Conservation (phyloP, 331 rosid species). For the Telfairia occidentalis region DNA sequence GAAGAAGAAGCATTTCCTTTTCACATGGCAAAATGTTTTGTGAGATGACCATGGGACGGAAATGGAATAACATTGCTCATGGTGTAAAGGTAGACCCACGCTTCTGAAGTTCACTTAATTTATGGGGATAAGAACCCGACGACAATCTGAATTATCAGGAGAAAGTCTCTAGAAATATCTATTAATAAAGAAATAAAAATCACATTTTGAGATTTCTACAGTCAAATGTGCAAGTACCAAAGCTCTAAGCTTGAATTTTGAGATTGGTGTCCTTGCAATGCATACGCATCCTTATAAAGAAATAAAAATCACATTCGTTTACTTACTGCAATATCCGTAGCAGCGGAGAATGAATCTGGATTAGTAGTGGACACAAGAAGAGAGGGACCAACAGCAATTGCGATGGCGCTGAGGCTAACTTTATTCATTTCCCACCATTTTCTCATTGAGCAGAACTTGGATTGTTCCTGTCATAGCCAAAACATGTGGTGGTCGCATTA, state of each 20-base stretch:
- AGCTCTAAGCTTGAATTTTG: neutral
- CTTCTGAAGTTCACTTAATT: neutral
- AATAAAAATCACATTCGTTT: too few relatives aligned
- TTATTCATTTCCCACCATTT: constrained; percentile 49
- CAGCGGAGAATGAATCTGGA: constrained; percentile 55
- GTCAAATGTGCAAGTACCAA: neutral
- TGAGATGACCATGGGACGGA: neutral
- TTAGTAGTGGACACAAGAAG: constrained; percentile 37
- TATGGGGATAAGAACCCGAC: neutral
- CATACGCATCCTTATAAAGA: too few relatives aligned
- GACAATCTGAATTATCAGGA: neutral
- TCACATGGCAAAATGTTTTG: neutral
- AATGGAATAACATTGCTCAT: neutral
- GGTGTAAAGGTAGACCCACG: neutral
- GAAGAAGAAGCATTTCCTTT: neutral
- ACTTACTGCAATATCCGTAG: constrained; percentile 40
- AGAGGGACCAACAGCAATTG: constrained; percentile 51
- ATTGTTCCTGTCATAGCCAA: constrained; percentile 10
- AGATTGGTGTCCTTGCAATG: neutral
- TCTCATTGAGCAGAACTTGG: constrained; percentile 15
- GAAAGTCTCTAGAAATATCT: neutral
- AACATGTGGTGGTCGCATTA: neutral
- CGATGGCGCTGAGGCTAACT: constrained; percentile 30
- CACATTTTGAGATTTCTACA: neutral
- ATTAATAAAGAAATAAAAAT: neutral